Conservation (phyloP, 495 filamentous ascomycete genomes). For the Neurospora intermedia region DNA sequence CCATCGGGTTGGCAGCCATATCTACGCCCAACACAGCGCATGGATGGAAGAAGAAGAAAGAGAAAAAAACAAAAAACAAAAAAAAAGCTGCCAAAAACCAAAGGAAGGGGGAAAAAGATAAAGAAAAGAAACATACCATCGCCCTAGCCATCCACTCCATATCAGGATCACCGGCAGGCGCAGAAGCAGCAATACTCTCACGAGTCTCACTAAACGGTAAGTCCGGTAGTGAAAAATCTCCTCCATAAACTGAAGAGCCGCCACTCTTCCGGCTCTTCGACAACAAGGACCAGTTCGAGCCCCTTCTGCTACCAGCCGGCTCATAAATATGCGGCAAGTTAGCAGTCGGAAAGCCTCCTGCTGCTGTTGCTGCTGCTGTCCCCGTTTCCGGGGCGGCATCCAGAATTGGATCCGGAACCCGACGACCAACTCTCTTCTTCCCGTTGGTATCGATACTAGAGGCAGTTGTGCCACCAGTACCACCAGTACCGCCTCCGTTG, state of each 20-base stretch:
- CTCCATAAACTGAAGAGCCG: not conserved
- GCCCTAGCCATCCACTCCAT: conserved; percentile 20
- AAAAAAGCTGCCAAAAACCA: too few relatives aligned
- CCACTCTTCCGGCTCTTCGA: conserved; percentile 1
- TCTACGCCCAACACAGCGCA: not conserved
- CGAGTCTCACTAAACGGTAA: not conserved
- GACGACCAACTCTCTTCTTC: not conserved
- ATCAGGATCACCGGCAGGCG: conserved; percentile 3
- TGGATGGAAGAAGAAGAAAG: not conserved
- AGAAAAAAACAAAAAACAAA: too few relatives aligned
- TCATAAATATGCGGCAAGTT: not conserved
- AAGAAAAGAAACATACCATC: conserved; percentile 6
- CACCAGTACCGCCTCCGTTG: not conserved
- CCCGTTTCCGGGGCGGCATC: not conserved
- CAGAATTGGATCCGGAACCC: not conserved
- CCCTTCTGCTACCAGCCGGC: not conserved
- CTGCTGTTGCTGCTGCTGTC: not conserved
- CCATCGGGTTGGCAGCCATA: too few relatives aligned
- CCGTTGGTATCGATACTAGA: not conserved
- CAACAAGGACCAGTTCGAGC: not conserved
- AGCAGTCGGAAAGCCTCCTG: not conserved
- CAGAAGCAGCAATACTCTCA: not conserved
- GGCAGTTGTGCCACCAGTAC: not conserved
- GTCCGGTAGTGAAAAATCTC: not conserved
- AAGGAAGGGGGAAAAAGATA: too few relatives aligned